Evolutionary conservation across 352 stramenopile genomes (phyloP), one percentile per base, ranked within the genome.

Genomic region (Pythium sp.): DNA sequence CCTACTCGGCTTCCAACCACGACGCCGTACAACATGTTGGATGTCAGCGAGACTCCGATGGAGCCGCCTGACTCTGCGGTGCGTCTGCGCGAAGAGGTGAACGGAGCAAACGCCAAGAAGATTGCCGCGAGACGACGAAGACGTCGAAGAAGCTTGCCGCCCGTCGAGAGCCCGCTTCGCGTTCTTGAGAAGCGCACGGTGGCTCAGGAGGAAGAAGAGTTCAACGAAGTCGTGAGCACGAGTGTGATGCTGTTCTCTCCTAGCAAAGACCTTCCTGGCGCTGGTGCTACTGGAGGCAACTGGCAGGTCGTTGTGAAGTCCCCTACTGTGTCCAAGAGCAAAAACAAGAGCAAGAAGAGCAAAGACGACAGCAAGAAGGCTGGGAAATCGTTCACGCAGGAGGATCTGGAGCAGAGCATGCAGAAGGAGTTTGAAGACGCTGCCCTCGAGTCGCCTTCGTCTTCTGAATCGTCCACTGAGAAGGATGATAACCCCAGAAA

Each of bases 231-330:
- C 34, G 20, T 11, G 30, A 47, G 5, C 7, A 22, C 55, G 24
- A 58, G 46, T 3, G 57, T 69, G 22, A 68, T 72, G 71, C 65
- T 91, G 22, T 92, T 91, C 64, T 91, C 85, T 5, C 80, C 83
- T 11, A 81, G 59, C 65, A 76, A 78, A 65, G 68, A 76, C 49
- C 62, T 75, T 12, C 67, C 67, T n/a, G 70, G 66, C 41, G 54
- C 59, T 24, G 60, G 71, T 32, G 64, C 60, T 26, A 71, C 62
- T 18, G 57, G 47, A 5, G 71, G 65, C 22, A 62, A 62, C 43
- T 91, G 85, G 82, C 75, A 87, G 22, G 82, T 93, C 38, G 87
- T 76, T 1, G 81, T 76, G 4, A 86, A 85, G 59, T 89, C 81
- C 0, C 81, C 85, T 34, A 79, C 76, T 3, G 72, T 90, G 20